Percentiles rank a stretch among this genome's conserved stretches.
Evolutionary conservation across 2,329 filamentous ascomycete genomes (phyloP).

Genomic region (Aureobasidium vineae): DNA sequence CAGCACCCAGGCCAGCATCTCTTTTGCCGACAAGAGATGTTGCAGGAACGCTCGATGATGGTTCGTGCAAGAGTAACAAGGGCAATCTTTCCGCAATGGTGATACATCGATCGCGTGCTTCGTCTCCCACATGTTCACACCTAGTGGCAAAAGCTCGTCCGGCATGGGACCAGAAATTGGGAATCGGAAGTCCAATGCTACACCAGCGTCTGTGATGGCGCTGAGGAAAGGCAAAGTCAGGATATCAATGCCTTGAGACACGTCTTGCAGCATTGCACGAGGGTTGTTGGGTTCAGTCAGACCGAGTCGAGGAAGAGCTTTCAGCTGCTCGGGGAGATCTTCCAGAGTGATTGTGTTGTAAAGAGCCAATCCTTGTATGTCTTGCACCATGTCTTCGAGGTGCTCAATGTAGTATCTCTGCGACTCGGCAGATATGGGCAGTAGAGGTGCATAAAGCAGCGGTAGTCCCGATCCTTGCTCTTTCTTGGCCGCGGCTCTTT

Average conservation of each 20-base stretch:
- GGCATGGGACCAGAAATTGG: conserved; percentile 43
- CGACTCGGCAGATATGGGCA: conserved; percentile 70
- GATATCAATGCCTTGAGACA: conserved; percentile 75
- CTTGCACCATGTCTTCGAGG: conserved; percentile 60
- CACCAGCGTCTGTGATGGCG: conserved; percentile 73
- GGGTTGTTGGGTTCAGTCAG: conserved; percentile 69
- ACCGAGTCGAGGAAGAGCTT: conserved; percentile 68
- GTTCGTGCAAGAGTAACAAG: conserved; percentile 77
- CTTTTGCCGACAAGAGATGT: conserved; percentile 83
- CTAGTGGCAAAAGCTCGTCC: conserved; percentile 54
- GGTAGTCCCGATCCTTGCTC: conserved; percentile 35
- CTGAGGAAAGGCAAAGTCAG: conserved; percentile 75
- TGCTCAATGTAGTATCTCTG: conserved; percentile 79
- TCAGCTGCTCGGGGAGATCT: conserved; percentile 62
- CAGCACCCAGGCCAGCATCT: conserved; percentile 95
- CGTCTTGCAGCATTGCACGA: conserved; percentile 71
- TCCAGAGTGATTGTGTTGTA: conserved; percentile 71
- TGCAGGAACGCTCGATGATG: conserved; percentile 87
- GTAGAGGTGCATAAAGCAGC: conserved; percentile 63
- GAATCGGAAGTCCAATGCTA: conserved; percentile 79
- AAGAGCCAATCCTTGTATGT: conserved; percentile 69
- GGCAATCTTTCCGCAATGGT: conserved; percentile 64
- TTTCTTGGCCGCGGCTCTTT: conserved; percentile 21
- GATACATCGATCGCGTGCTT: conserved; percentile 60
- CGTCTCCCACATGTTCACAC: conserved; percentile 72